phyloP scores from a whole-genome alignment of 2,329 filamentous ascomycete genomes.

The Nemania serpens region DNA sequence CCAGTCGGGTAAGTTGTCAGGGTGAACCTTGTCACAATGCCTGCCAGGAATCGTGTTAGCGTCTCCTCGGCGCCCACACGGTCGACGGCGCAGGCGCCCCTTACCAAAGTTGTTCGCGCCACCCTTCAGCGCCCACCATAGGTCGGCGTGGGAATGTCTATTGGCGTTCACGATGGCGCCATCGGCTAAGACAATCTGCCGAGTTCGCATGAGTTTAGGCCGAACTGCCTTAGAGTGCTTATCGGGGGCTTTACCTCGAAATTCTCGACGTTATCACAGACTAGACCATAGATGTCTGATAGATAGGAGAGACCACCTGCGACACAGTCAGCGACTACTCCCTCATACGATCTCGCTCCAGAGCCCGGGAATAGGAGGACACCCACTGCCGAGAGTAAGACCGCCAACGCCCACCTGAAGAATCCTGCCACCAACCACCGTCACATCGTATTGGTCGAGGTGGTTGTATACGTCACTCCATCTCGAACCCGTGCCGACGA shows the following conservation, averaged over 20 bases:
- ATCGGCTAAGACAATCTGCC: conserved; percentile 40
- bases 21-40: conserved; percentile 38
- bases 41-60: conserved; percentile 26
- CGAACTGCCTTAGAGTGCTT: not conserved
- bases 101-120: conserved; percentile 31
- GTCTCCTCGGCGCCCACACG: not conserved
- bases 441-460: conserved; percentile 34
- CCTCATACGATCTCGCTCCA: not conserved
- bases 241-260: conserved; percentile 30
- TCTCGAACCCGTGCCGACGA: conserved; percentile 33
- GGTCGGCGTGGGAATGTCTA: conserved; percentile 29
- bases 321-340: conserved; percentile 14
- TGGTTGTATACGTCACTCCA: conserved; percentile 35
- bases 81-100: not conserved
- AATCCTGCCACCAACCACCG: conserved; percentile 36
- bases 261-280: conserved; percentile 36
- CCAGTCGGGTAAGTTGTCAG: conserved; percentile 35
- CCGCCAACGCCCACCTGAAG: conserved; percentile 36
- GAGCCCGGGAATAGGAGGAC: not conserved
- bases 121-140: conserved; percentile 39
- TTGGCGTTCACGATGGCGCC: conserved; percentile 38
- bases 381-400: conserved; percentile 33
- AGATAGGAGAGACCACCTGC: conserved; percentile 36
- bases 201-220: conserved; percentile 10
- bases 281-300: conserved; percentile 32